phyloP scores from a whole-genome alignment of 1,284 basidiomycete species.

The Microbotryomycetes sp. region DNA sequence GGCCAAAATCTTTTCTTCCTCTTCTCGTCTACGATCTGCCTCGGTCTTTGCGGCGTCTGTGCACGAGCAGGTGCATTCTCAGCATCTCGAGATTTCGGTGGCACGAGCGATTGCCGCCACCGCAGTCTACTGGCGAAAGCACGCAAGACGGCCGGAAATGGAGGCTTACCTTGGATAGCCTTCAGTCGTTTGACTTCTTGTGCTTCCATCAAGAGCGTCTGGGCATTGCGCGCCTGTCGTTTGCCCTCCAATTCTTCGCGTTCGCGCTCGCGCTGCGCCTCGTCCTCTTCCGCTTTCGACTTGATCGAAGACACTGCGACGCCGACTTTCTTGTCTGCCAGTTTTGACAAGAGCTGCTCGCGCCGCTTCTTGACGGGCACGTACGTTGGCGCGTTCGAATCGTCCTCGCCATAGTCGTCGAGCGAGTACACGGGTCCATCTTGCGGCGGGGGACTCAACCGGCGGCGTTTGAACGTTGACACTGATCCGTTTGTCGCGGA shows the following conservation, averaged over 20 bases:
- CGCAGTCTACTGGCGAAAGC: no score
- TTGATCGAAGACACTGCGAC: constrained; percentile 13
- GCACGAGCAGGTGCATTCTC: not conserved
- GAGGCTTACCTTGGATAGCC: constrained; percentile 66
- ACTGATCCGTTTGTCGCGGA: not conserved
- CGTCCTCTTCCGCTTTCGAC: constrained; percentile 44
- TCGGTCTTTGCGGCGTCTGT: constrained; percentile 83
- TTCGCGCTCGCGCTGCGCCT: constrained; percentile 57
- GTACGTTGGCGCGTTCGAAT: constrained; percentile 47
- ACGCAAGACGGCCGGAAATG: no score
- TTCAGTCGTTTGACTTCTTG: constrained; percentile 81
- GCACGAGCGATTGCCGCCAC: no score
- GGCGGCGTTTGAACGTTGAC: constrained; percentile 10
- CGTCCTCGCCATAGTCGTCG: constrained; percentile 12
- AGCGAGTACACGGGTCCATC: constrained; percentile 12
- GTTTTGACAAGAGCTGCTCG: constrained; percentile 67
- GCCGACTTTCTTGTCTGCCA: constrained; percentile 46
- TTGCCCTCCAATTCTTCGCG: constrained; percentile 68
- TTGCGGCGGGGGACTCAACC: constrained; percentile 12
- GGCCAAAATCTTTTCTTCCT: constrained; percentile 80
- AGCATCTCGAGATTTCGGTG: no score
- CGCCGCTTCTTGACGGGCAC: constrained; percentile 79
- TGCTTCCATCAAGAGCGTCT: constrained; percentile 79
- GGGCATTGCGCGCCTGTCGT: constrained; percentile 60
- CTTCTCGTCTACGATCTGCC: constrained; percentile 74